phyloP scores from a whole-genome alignment of 2,329 filamentous ascomycete genomes.

The Zasmidium cellare region DNA sequence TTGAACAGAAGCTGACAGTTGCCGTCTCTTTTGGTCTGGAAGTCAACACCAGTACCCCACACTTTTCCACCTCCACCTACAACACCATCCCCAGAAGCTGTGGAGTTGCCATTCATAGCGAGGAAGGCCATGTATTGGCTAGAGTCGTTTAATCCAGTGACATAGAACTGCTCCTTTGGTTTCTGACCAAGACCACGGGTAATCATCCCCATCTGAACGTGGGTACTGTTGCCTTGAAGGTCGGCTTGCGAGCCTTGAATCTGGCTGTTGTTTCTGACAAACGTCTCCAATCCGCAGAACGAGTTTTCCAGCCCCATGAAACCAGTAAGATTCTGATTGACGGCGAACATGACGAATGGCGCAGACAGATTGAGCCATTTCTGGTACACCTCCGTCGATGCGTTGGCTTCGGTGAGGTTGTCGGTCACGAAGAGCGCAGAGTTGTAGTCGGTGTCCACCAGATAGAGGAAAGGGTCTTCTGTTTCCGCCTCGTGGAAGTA shows the following conservation, averaged over 20 bases:
- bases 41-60: slow-evolving; percentile 65
- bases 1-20: slow-evolving; percentile 87
- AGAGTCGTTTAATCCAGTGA: slow-evolving; percentile 71
- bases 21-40: slow-evolving; percentile 75
- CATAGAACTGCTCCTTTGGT: slow-evolving; percentile 86
- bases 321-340: slow-evolving; percentile 58
- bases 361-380: slow-evolving; percentile 60
- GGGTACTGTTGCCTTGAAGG: slow-evolving; percentile 46
- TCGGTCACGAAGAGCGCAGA: slow-evolving; percentile 78
- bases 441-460: slow-evolving; percentile 81
- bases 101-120: slow-evolving; percentile 60
- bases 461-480: slow-evolving; percentile 60
- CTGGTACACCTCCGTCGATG: slow-evolving; percentile 50
- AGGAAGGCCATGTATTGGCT: slow-evolving; percentile 73
- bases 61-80: slow-evolving; percentile 75
- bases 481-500: slow-evolving; percentile 70
- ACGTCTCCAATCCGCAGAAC: slow-evolving; percentile 68
- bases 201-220: slow-evolving; percentile 62
- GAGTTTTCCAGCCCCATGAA: slow-evolving; percentile 74
- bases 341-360: slow-evolving; percentile 74
- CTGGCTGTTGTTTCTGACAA: slow-evolving; percentile 64
- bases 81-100: slow-evolving; percentile 53
- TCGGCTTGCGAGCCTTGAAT: slow-evolving; percentile 53
- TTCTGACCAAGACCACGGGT: slow-evolving; percentile 64
- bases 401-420: slow-evolving; percentile 61